These are phyloP conservation scores for Ogataea degrootiae DNA, from an alignment of 805 yeast species.

Conservation along the genomic window DNA sequence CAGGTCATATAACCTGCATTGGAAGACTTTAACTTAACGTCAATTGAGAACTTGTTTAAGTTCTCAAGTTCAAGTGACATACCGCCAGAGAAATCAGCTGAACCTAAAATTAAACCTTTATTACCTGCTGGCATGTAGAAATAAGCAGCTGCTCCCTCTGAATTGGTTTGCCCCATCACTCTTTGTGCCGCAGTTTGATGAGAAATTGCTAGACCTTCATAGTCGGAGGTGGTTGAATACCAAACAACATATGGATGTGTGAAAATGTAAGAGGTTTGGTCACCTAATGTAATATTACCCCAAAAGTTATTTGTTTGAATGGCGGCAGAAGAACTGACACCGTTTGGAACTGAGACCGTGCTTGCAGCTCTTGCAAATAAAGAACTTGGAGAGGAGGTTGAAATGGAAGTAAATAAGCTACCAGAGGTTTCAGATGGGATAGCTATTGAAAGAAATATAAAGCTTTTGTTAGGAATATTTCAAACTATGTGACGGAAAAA, in stretches of 20 bases:
- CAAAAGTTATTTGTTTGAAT: conserved; percentile 73
- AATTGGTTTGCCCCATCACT: conserved; percentile 56
- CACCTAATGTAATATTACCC: conserved; percentile 60
- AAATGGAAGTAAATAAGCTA: conserved; percentile 39
- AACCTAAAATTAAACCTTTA: conserved; percentile 47
- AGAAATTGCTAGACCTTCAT: conserved; percentile 56
- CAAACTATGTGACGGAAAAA: too few species aligned
- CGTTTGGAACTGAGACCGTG: conserved; percentile 22
- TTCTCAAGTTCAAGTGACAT: conserved; percentile 13
- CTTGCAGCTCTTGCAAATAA: conserved; percentile 32
- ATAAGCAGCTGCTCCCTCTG: conserved; percentile 40
- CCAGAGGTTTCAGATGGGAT: conserved; percentile 24
- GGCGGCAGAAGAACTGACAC: conserved; percentile 22
- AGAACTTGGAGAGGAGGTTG: conserved; percentile 39
- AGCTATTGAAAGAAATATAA: too few species aligned
- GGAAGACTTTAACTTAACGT: conserved; percentile 13
- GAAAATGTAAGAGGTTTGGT: conserved; percentile 64
- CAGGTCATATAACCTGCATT: conserved; percentile 38
- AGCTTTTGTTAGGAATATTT: too few species aligned
- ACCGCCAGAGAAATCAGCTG: conserved; percentile 33
- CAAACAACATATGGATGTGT: conserved; percentile 73
- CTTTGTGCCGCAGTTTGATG: conserved; percentile 54
- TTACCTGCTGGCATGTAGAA: conserved; percentile 59
- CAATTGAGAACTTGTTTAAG: conserved; percentile 18
- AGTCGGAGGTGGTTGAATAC: conserved; percentile 43